Base-by-base conservation (phyloP, 2,329 filamentous ascomycete species). In the Talaromyces sp. region DNA sequence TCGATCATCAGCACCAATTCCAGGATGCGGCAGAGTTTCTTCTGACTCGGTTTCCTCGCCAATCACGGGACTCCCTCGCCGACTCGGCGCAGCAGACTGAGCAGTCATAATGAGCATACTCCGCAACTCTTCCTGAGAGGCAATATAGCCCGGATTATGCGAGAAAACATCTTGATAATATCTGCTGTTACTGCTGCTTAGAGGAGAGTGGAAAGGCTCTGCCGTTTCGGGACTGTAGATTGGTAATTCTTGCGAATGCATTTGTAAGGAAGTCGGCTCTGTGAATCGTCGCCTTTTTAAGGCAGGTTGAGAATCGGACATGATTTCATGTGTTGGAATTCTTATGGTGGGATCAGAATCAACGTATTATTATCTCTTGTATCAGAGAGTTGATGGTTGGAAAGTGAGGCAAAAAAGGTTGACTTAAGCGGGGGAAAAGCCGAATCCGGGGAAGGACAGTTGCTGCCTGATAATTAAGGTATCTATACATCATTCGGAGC, bases 41-140 rank as follows among this genome's bases (percentile, higher is more conserved):
- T 22, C 50, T 2, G 33, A n/a, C 50, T 49, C 45, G 25, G 25
- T 54, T n/a, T 54, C 27, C 15, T 35, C 50, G n/a, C n/a, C 33
- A 35, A n/a, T 31, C 33, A 63, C 73, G 0, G 79, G 79, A 22
- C 73, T 76, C 13, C 72, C 71, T 47, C 80, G 75, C 1, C 80
- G 73, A 0, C 80, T 81, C 0, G 80, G 78, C 1, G 76, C 77
- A 2, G 75, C 77, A 6, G 80, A 82, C 47, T 82, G 78, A 0
- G 81, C 80, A 0, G 80, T 78, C 47, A 77, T 78, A 50, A 83
- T 79, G 3, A 83, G 71, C 41, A 82, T 77, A 25, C 73, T 74
- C 62, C 80, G 75, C 3, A 83, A 73, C 67, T 82, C 77, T 70
- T 81, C 78, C 63, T 82, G 79, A 0, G 80, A 78, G 31, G 81